Evolutionary conservation across 1,284 basidiomycete species (phyloP), one percentile per base, ranked within the genome.

Genomic region (Golubevia sp.): DNA sequence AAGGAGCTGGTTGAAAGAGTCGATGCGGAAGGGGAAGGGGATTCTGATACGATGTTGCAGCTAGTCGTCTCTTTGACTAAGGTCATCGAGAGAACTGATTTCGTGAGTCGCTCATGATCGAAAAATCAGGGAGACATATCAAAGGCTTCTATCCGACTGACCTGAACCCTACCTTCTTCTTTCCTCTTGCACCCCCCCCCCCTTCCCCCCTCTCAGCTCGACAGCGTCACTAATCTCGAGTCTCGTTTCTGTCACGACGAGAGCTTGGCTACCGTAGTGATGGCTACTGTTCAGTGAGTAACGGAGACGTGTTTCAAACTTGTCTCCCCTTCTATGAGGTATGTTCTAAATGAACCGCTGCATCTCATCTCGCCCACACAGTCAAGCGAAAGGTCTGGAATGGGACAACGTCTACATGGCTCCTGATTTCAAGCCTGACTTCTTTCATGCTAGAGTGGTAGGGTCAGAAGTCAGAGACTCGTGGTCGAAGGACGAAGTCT

Each of bases 361-460:
- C 48, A 15, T 49, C 48, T 49, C 48, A 15, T n/a, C 18, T 15
- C 15, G n/a, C 18, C 48, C n/a, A n/a, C 15, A 49, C 48, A 15
- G 15, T 27, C 76, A 79, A 58, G 73, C 74, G 5, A 79, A 79
- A 51, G 76, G 76, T 24, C 68, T 79, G 20, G 76, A 79, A 48
- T 79, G 76, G 76, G 73, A 79, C 52, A 51, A 65, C 15, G 76
- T 79, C 8, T 54, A 69, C 20, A 67, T 79, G 21, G 69, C 71
- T 15, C 71, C 76, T 55, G 76, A 79, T 50, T 79, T 79, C 24
- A 67, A 71, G 15, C 76, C 76, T 2, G 50, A 62, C 15, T 64
- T 66, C 24, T 15, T 34, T 34, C 23, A 24, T 24, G 55, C 25
- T 15, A 55, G 38, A 15, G 66, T 63, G 1, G 56, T 21, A 5